Evolutionary conservation across 371 early-diverging fungal species (phyloP), one percentile per base, ranked within the genome.

Genomic region (Mucor circinelloides): DNA sequence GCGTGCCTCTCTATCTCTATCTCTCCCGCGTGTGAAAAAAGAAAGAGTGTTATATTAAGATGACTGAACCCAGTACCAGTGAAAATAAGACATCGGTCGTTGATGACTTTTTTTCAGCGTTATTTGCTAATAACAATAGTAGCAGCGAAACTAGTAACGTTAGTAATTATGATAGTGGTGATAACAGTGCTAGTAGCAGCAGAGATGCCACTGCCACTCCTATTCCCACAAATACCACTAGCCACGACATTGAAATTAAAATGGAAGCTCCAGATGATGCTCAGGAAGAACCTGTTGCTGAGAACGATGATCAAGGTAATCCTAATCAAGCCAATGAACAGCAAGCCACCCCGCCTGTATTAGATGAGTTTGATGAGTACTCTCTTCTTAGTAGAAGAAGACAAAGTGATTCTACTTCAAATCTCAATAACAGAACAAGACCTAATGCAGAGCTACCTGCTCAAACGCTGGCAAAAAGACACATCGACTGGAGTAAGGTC

Each of bases 341-440:
- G 38, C 25, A 67, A 64, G 27, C 69, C 65, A 52, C 70, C 64
- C 58, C 50, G 59, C 52, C 52, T 55, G 64, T 69, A 30, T 63
- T 74, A 55, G 81, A 80, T 80, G 81, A 80, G 78, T 80, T 80
- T 74, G 81, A 80, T 72, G 81, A 80, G 76, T 80, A 80, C 71
- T 75, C 78, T 56, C 68, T 80, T 62, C 74, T 80, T 67, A 75
- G 75, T 73, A 80, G 70, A 55, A 72, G 73, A 60, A 58, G 64
- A 17, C 58, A 60, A 46, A 59, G 46, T 38, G 58, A 58, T 31
- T 36, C 44, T 63, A 58, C 59, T 56, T 32, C 30, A 27, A 46
- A 46, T 34, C 31, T 25, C 27, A 52, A 27, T 15, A 27, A 12
- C 32, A 52, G 57, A 31, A 19, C 57, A 56, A 56, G 57, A 56